A percentile compares a stretch with the other conserved stretches of the same genome.
phyloP scores from a whole-genome alignment of 2,329 filamentous ascomycete genomes.

The Tolypocladium guangdongense region DNA sequence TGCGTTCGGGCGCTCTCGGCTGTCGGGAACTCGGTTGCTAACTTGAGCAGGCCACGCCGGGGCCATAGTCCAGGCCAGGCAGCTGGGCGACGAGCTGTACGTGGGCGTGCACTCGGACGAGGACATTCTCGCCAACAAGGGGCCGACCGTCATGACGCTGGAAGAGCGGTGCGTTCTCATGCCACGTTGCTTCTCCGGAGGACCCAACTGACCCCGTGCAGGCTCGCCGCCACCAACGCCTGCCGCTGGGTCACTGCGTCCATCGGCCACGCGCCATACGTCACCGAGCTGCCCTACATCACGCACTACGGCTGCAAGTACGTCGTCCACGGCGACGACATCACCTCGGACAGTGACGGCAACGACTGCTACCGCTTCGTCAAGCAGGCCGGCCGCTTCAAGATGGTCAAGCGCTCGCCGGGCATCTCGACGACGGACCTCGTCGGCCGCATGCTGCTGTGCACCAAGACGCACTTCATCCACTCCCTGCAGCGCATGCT shows the following conservation, averaged over 20 bases:
- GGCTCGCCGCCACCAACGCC: slow-evolving; percentile 80
- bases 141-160: slow-evolving; percentile 92
- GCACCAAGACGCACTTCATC: slow-evolving; percentile 91
- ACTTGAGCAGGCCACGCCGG: slow-evolving; percentile 68
- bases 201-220: slow-evolving; percentile 22
- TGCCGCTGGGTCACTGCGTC: slow-evolving; percentile 89
- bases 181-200: neutral
- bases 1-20: slow-evolving; percentile 23
- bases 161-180: slow-evolving; percentile 56
- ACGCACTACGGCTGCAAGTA: slow-evolving; percentile 91
- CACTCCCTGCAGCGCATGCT: slow-evolving; percentile 62
- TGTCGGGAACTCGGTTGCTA: neutral
- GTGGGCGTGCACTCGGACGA: slow-evolving; percentile 95
- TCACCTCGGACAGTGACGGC: slow-evolving; percentile 85
- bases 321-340: slow-evolving; percentile 94
- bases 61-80: slow-evolving; percentile 90
- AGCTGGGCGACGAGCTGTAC: slow-evolving; percentile 76
- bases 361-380: slow-evolving; percentile 98
- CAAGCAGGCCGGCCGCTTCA: slow-evolving; percentile 86
- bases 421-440: slow-evolving; percentile 96
- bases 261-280: slow-evolving; percentile 81
- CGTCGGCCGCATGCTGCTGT: slow-evolving; percentile 94
- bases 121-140: slow-evolving; percentile 92
- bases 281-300: slow-evolving; percentile 89
- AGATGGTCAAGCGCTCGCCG: slow-evolving; percentile 91